These are phyloP conservation scores for Protomyces gravidus DNA, from an alignment of 1,139 yeast species.

Conservation along the genomic window DNA sequence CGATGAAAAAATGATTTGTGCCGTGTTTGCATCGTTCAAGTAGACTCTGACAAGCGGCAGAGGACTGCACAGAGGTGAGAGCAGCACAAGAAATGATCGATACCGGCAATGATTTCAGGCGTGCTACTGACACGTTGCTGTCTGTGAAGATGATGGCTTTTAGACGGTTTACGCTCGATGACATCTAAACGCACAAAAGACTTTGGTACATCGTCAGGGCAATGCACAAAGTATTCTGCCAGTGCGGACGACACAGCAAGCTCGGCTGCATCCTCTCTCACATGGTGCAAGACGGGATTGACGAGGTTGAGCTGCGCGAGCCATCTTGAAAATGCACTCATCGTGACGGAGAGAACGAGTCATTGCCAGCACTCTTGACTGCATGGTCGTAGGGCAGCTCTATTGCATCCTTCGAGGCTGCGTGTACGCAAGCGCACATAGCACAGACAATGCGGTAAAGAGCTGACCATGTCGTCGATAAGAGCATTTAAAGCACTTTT, in stretches of 20 bases:
- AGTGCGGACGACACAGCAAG: slow-evolving; percentile 43
- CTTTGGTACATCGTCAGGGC: slow-evolving; percentile 43
- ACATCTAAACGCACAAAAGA: slow-evolving; percentile 67
- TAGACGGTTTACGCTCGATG: slow-evolving; percentile 39
- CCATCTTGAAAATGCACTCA: slow-evolving; percentile 88
- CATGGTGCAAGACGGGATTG: slow-evolving; percentile 66
- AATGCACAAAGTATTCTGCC: slow-evolving; percentile 32
- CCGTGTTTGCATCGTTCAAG: slow-evolving; percentile 56
- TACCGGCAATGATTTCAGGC: slow-evolving; percentile 60
- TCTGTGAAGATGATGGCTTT: slow-evolving; percentile 59
- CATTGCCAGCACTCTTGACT: slow-evolving; percentile 45
- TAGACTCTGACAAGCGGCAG: slow-evolving; percentile 39
- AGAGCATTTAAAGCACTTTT: not conserved
- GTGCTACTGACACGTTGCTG: slow-evolving; percentile 79
- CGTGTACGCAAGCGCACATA: not conserved
- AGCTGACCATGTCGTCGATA: not conserved
- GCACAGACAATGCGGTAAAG: not conserved
- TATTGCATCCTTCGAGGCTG: not conserved
- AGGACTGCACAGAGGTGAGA: slow-evolving; percentile 43
- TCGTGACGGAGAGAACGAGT: slow-evolving; percentile 84
- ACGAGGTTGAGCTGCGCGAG: slow-evolving; percentile 63
- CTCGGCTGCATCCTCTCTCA: slow-evolving; percentile 45
- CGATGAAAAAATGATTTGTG: slow-evolving; percentile 49
- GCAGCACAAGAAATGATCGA: slow-evolving; percentile 36
- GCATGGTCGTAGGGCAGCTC: not conserved